A percentile compares a stretch with the other conserved stretches of the same genome.
phyloP scores from a whole-genome alignment of 2,329 filamentous ascomycete species.

The Neophaeococcomyces aloes region DNA sequence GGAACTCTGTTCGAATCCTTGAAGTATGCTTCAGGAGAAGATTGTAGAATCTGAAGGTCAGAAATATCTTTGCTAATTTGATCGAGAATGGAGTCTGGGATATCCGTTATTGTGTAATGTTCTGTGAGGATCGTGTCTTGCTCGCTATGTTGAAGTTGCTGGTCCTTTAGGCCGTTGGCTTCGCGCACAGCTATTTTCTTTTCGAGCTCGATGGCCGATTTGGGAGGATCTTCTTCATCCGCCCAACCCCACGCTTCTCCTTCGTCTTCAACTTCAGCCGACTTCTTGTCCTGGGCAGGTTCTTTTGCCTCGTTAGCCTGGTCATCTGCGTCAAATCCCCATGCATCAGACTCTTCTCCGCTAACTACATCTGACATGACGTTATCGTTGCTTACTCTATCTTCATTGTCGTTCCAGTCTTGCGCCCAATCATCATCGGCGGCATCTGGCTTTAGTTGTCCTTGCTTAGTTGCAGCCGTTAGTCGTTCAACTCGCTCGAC shows the following conservation, averaged over 20 bases:
- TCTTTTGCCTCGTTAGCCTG: conserved; percentile 9
- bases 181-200: conserved; percentile 5
- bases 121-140: conserved; percentile 71
- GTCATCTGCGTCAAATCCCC: conserved; percentile 40
- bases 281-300: conserved; percentile 14
- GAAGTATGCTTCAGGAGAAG: conserved; percentile 27
- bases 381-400: background rate
- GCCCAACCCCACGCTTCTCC: conserved; percentile 78
- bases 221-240: conserved; percentile 46
- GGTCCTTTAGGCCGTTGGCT: conserved; percentile 8
- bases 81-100: conserved; percentile 62
- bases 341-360: conserved; percentile 36
- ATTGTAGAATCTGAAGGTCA: conserved; percentile 31
- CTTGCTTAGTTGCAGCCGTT: conserved; percentile 55
- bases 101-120: conserved; percentile 76
- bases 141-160: conserved; percentile 16
- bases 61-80: conserved; percentile 33
- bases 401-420: conserved; percentile 56
- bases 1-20: conserved; percentile 27
- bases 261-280: conserved; percentile 27
- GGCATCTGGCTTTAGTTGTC: conserved; percentile 47
- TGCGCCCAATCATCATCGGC: conserved; percentile 59
- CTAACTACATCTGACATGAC: conserved; percentile 35
- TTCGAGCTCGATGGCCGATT: conserved; percentile 14
- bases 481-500: conserved; percentile 82